Evolutionary conservation across 768 basidiomycete genomes (phyloP).

Genomic region (Trametes cinnabarina): DNA sequence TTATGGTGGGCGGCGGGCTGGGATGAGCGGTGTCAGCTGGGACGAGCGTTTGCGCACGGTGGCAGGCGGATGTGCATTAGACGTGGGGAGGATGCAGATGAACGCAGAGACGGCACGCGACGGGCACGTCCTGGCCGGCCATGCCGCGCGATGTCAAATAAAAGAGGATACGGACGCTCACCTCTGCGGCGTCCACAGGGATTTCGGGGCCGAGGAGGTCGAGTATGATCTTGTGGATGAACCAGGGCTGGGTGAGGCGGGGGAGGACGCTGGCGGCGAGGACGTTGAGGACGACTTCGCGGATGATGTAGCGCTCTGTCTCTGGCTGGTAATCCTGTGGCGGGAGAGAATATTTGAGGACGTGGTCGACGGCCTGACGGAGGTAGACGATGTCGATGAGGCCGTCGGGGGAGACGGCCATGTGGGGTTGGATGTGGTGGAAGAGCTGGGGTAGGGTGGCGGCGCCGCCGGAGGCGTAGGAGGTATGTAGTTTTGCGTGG

Average conservation of each 20-base stretch:
- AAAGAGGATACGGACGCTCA: conserved; percentile 11
- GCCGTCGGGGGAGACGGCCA: conserved; percentile 71
- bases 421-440: conserved; percentile 80
- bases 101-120: conserved; percentile 3
- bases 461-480: conserved; percentile 69
- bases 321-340: conserved; percentile 76
- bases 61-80: too few relatives aligned
- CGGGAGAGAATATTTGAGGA: conserved; percentile 73
- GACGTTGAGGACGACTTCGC: conserved; percentile 80
- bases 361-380: conserved; percentile 72
- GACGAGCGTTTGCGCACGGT: too few relatives aligned
- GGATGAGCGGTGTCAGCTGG: neutral
- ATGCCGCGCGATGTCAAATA: neutral
- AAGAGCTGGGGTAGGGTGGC: conserved; percentile 66
- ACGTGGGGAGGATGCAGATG: conserved; percentile 3
- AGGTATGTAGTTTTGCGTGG: conserved; percentile 55
- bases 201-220: conserved; percentile 56
- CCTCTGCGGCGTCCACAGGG: conserved; percentile 23
- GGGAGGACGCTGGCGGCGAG: conserved; percentile 67
- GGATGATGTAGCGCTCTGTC: conserved; percentile 75
- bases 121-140: neutral
- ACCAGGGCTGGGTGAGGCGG: conserved; percentile 85
- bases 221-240: conserved; percentile 70
- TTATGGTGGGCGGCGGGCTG: conserved; percentile 2
- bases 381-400: conserved; percentile 71